Conservation (phyloP, 257 asterid genomes). For the Rehmannia glutinosa region DNA sequence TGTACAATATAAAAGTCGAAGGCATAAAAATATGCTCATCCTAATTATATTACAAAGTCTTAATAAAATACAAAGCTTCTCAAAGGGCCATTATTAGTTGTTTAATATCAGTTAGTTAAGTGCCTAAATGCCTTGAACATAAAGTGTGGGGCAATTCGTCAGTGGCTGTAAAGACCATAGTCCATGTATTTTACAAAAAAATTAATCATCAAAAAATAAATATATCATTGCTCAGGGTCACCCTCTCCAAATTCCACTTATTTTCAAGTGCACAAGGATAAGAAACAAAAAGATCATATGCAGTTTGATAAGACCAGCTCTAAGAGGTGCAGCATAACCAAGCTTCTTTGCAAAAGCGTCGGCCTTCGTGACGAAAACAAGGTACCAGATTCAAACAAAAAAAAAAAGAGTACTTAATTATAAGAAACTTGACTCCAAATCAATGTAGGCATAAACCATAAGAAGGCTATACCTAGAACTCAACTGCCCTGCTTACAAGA, state of each 20-base stretch:
- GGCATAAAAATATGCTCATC: slow-evolving; percentile 9
- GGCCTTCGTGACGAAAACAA: slow-evolving; percentile 46
- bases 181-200: too few species aligned
- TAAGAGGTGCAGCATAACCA: slow-evolving; percentile 74
- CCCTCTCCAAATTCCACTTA: too few species aligned
- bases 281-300: slow-evolving; percentile 53
- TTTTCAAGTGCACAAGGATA: neutral
- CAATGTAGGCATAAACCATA: neutral
- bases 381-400: neutral
- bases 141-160: neutral
- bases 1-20: neutral
- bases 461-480: slow-evolving; percentile 77
- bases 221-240: too few species aligned
- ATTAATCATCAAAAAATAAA: too few species aligned
- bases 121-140: neutral
- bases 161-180: neutral
- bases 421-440: slow-evolving; percentile 1
- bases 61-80: neutral
- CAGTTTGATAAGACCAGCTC: slow-evolving; percentile 89
- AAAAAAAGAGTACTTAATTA: neutral
- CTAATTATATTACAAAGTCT: neutral
- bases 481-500: slow-evolving; percentile 90
- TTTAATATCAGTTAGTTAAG: neutral
- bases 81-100: neutral
- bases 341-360: slow-evolving; percentile 95